phyloP scores from a whole-genome alignment of 1,284 basidiomycete genomes.

The Ganoderma lingzhi region DNA sequence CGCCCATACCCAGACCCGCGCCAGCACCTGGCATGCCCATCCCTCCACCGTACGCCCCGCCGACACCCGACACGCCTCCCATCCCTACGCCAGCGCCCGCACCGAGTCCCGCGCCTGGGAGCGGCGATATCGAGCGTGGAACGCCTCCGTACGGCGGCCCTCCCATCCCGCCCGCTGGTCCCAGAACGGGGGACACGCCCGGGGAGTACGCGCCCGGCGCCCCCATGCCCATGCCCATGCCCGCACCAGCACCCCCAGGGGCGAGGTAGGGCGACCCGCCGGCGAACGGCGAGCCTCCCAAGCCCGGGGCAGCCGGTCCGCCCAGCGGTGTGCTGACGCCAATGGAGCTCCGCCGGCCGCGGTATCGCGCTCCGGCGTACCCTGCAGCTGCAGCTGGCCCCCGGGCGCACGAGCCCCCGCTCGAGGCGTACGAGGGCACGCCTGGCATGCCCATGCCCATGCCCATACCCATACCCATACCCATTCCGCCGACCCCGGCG shows the following conservation, averaged over 20 bases:
- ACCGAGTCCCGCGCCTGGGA: neutral
- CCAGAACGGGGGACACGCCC: neutral
- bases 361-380: constrained; percentile 1
- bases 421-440: constrained; percentile 10
- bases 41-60: neutral
- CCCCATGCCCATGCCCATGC: neutral
- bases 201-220: neutral
- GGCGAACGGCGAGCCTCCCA: constrained; percentile 12
- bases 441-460: neutral
- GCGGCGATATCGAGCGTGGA: constrained; percentile 5
- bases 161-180: constrained; percentile 11
- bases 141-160: neutral
- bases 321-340: constrained; percentile 10
- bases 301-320: neutral
- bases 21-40: neutral
- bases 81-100: constrained; percentile 2
- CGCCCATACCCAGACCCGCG: neutral
- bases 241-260: neutral
- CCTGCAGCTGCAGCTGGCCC: neutral
- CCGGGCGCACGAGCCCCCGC: constrained; percentile 4
- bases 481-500: neutral
- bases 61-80: neutral
- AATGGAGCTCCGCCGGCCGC: constrained; percentile 16
- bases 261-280: constrained; percentile 6
- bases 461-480: neutral